phyloP scores from a whole-genome alignment of 164 flowering plant genomes.

The Vitis amurensis region DNA sequence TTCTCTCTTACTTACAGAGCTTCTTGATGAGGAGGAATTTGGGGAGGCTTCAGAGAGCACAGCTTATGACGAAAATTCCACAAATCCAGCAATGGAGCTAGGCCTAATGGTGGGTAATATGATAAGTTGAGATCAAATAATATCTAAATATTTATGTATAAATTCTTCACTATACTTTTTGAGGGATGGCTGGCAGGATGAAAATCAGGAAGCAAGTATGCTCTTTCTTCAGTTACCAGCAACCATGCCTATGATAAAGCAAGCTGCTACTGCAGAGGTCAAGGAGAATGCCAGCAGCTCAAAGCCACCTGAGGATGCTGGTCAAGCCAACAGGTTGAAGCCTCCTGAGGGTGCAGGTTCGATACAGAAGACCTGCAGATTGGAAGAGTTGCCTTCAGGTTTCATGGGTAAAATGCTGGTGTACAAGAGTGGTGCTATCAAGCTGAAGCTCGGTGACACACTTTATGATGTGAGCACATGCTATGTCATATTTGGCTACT shows the following conservation, averaged over 20 bases:
- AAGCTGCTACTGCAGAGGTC: slow-evolving; percentile 10
- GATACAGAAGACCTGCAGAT: slow-evolving; percentile 17
- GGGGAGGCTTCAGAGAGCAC: slow-evolving; percentile 24
- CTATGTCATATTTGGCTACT: too few relatives aligned
- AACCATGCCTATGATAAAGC: slow-evolving; percentile 40
- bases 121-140: not conserved
- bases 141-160: not conserved
- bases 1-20: slow-evolving; percentile 27
- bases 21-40: slow-evolving; percentile 58
- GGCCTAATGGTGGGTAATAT: slow-evolving; percentile 49
- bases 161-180: not conserved
- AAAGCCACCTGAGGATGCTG: slow-evolving; percentile 5
- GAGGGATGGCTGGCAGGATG: slow-evolving; percentile 37
- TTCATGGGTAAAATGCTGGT: slow-evolving; percentile 62
- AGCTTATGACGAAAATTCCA: slow-evolving; percentile 31
- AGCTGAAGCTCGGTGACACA: slow-evolving; percentile 60
- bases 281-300: slow-evolving; percentile 13
- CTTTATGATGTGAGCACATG: slow-evolving; percentile 53
- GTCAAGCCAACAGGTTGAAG: slow-evolving; percentile 13
- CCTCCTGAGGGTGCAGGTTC: slow-evolving; percentile 4
- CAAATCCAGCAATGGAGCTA: slow-evolving; percentile 42
- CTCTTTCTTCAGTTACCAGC: slow-evolving; percentile 52
- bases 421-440: slow-evolving; percentile 58
- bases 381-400: slow-evolving; percentile 48
- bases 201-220: slow-evolving; percentile 33